A percentile compares a stretch with the other conserved stretches of the same genome.
Evolutionary conservation across 805 yeast species (phyloP).

Genomic region (Kazachstania africana): DNA sequence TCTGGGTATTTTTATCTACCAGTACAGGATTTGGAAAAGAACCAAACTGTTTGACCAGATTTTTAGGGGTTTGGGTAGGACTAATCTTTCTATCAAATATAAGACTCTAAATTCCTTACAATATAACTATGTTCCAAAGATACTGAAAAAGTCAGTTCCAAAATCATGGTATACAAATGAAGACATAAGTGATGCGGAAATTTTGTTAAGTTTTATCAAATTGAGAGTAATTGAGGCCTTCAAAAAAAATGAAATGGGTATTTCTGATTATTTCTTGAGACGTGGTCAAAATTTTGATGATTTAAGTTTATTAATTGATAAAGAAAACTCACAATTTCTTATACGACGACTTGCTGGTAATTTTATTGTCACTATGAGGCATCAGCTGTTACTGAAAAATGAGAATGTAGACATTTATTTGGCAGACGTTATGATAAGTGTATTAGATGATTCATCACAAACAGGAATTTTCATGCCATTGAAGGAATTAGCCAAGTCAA

Average conservation of each 20-base stretch:
- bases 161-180: too few relatives aligned
- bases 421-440: constrained; percentile 11
- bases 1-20: constrained; percentile 11
- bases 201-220: constrained; percentile 7
- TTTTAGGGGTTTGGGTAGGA: constrained; percentile 8
- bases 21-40: constrained; percentile 17
- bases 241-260: constrained; percentile 12
- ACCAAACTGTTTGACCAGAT: constrained; percentile 8
- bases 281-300: constrained; percentile 8
- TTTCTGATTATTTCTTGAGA: constrained; percentile 9
- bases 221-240: constrained; percentile 16
- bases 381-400: constrained; percentile 2
- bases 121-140: constrained; percentile 5
- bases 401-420: constrained; percentile 6
- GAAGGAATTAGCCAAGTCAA: constrained; percentile 2
- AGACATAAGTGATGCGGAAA: constrained; percentile 3
- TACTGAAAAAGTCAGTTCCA: too few relatives aligned
- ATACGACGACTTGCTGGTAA: constrained; percentile 6
- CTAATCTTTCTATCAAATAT: constrained; percentile 7
- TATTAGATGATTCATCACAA: constrained; percentile 6
- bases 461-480: constrained; percentile 3
- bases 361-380: constrained; percentile 3
- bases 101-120: constrained; percentile 10
- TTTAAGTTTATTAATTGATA: constrained; percentile 6
- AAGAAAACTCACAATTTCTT: constrained; percentile 3